Evolutionary conservation across 768 basidiomycete genomes (phyloP), one percentile per base, ranked within the genome.

Genomic region (Pleurotus djamor): DNA sequence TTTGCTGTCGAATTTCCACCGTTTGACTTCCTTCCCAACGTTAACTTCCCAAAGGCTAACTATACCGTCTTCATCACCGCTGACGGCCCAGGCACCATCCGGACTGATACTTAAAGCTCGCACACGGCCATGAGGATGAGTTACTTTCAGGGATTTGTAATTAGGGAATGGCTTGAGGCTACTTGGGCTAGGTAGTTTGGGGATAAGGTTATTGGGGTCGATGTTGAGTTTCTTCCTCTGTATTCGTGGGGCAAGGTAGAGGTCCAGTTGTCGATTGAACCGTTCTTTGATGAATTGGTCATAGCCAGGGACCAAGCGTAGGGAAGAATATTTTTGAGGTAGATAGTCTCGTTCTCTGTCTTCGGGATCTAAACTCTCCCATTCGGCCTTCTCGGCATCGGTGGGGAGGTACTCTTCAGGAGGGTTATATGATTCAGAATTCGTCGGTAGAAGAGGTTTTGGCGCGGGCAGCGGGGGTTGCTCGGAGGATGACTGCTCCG

Each of bases 381-480:
- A 98, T 67, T 86, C 83, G 62, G 86, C 82, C 58, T 83, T 85
- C 71, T 98, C 96, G 62, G 84, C 82, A 52, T 88, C 86, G 1
- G 91, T 88, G 4, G 92, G 93, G 6, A 99, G 81, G 72, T 98
- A 98, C 76, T 99, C 97, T 67, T 88, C 93, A 5, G 97, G 97
- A 35, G 97, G 97, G 69, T 99, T 99, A 72, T 98, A 99, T 0
- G 96, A 98, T 74, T 98, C 96, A n/a, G 89, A 86, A 64, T 98
- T 91, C 10, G 87, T 92, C 2, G 97, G 97, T 1, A 97, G 85
- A 13, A 83, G 82, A 1, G 86, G 84, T 72, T 98, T 97, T 0
- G 97, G 97, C 9, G 97, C 96, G 35, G 96, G 91, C 62, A 95
- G 86, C 34, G 94, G 93, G 58, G 97, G 94, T 1, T 90, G 80